Base-by-base conservation (phyloP, 257 asterid species). In the Leonotis leonurus region DNA sequence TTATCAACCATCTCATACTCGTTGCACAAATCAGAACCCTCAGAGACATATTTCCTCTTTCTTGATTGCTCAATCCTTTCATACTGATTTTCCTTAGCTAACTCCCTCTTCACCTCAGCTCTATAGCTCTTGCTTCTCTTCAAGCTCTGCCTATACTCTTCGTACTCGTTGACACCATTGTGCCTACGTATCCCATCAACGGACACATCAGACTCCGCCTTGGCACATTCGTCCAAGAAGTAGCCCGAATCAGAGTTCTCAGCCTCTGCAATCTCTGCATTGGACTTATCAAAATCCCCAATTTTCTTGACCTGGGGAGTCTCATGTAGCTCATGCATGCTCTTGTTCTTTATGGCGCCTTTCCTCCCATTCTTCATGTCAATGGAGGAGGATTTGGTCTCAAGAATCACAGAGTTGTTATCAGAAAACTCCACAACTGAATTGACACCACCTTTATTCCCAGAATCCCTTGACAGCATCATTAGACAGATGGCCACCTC, bases 401-500 rank as follows among this genome's bases (percentile, higher is more conserved):
- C 97, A 11, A 87, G 61, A 54, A 90, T 85, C 35, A 85, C 88
- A 0, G 95, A 85, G 65, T 83, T 87, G 33, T 90, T 90, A 68
- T 87, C 97, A 32, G 95, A 87, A 52, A 87, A 80, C 75, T 90
- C 95, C 3, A 87, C 86, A 60, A 85, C 84, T 6, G 92, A 84
- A 78, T 78, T 83, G 16, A 82, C 87, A 44, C 89, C 91, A 53
- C 79, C 81, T 69, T 81, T 75, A 18, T 51, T 75, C 18, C 89
- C 82, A 21, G 72, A 78, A 75, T 90, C 97, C 93, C 83, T 82
- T 1, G 98, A 91, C 81, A 91, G 65, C 97, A 86, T 37, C 94
- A 91, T 88, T 63, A 91, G 74, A 70, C 95, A 81, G 66, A 82
- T 81, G 18, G 98, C 98, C 10, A 88, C 81, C 32, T 91, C 95